Percentiles rank a stretch among this genome's conserved stretches.
These are phyloP conservation scores for Marsdenia floribunda DNA, from an alignment of 257 asterid genomes.

Conservation along the genomic window DNA sequence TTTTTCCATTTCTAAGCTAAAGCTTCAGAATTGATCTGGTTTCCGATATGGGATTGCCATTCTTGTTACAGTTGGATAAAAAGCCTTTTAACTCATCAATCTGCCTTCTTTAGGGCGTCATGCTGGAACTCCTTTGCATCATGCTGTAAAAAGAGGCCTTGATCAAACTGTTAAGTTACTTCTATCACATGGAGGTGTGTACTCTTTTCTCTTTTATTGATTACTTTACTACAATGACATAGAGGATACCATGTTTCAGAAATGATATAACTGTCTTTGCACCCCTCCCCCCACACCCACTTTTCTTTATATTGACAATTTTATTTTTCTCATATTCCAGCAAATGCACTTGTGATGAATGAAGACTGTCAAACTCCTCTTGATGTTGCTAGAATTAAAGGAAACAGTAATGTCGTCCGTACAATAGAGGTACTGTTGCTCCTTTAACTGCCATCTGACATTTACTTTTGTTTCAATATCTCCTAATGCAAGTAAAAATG, in stretches of 20 bases:
- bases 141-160: constrained; percentile 97
- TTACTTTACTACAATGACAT: neutral
- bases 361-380: constrained; percentile 93
- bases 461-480: neutral
- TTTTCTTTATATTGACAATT: constrained; percentile 3
- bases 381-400: constrained; percentile 88
- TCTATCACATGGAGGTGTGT: constrained; percentile 81
- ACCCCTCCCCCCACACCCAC: neutral
- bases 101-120: constrained; percentile 53
- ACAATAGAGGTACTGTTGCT: constrained; percentile 68
- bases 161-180: constrained; percentile 85
- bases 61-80: neutral
- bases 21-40: neutral
- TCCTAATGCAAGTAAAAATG: neutral
- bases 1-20: neutral
- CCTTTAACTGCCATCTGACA: neutral
- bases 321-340: constrained; percentile 37
- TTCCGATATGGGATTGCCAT: neutral
- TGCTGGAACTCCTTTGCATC: constrained; percentile 94
- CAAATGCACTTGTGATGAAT: constrained; percentile 79
- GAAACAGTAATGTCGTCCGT: constrained; percentile 72
- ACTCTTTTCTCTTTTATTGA: neutral
- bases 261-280: neutral
- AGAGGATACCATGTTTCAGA: neutral
- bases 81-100: neutral